A percentile compares a stretch with the other conserved stretches of the same genome.
Evolutionary conservation across 257 asterid species (phyloP).

Genomic region (Ajuga chamaepitys): DNA sequence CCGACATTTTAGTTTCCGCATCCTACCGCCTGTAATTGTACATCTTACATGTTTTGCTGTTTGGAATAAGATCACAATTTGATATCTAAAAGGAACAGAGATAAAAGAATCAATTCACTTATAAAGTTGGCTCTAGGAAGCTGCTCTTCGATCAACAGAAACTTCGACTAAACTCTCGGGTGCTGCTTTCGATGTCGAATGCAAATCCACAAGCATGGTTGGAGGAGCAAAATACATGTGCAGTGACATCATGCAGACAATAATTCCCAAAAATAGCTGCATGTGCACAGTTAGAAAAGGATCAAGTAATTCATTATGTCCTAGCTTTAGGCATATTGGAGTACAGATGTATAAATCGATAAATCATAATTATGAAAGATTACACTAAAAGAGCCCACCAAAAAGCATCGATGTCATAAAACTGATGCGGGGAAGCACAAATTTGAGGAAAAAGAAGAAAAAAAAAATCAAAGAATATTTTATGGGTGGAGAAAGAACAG

Average conservation of each 20-base stretch:
- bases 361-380: not conserved
- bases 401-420: not conserved
- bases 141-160: conserved; percentile 55
- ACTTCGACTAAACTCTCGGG: conserved; percentile 45
- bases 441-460: too few species aligned
- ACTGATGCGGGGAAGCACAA: not conserved
- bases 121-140: conserved; percentile 29
- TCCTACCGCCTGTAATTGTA: conserved; percentile 12
- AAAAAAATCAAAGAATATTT: not conserved
- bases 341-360: not conserved
- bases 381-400: not conserved
- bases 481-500: conserved; percentile 3
- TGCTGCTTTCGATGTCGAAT: conserved; percentile 46
- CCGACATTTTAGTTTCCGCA: not conserved
- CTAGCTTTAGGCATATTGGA: not conserved
- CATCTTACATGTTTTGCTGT: conserved; percentile 15
- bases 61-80: not conserved
- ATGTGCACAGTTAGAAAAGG: not conserved
- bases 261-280: conserved; percentile 89
- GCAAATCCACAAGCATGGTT: conserved; percentile 68
- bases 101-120: conserved; percentile 12
- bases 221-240: conserved; percentile 97
- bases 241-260: conserved; percentile 93
- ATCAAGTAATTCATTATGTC: not conserved
- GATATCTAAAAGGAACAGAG: not conserved